Conservation (phyloP, 768 basidiomycete species). For the Naganishia randhawae region DNA sequence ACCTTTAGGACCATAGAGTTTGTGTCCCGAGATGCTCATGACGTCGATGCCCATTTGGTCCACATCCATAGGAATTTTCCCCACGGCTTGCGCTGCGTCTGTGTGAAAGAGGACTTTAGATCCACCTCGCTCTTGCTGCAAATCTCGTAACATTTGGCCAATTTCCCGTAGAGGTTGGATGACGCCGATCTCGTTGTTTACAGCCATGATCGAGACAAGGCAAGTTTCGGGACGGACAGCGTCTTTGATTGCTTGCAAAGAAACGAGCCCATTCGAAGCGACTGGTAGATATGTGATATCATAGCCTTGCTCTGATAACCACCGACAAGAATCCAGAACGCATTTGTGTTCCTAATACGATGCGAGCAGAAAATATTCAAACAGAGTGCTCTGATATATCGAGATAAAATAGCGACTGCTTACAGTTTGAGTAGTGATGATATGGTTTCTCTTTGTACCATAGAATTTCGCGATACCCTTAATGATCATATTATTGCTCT, state of each 20-base stretch:
- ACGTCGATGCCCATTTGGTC: constrained; percentile 93
- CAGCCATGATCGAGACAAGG: constrained; percentile 94
- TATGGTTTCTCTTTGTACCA: constrained; percentile 84
- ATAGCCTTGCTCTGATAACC: constrained; percentile 92
- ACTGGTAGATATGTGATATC: constrained; percentile 98
- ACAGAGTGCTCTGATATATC: background rate
- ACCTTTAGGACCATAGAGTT: constrained; percentile 96
- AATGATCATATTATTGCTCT: constrained; percentile 94
- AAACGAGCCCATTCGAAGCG: constrained; percentile 74
- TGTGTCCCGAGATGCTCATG: constrained; percentile 91
- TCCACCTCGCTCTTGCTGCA: constrained; percentile 66
- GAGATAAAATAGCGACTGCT: constrained; percentile 45
- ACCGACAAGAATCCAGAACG: constrained; percentile 94
- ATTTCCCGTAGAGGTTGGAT: constrained; percentile 97
- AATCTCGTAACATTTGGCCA: constrained; percentile 66
- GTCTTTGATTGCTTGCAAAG: constrained; percentile 70
- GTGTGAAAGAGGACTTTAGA: constrained; percentile 80
- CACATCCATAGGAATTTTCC: constrained; percentile 86
- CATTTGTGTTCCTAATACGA: constrained; percentile 82
- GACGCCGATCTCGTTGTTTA: constrained; percentile 98
- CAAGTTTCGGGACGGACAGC: constrained; percentile 90
- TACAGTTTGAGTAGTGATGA: constrained; percentile 92
- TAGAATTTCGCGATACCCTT: constrained; percentile 96
- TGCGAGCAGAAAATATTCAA: constrained; percentile 43
- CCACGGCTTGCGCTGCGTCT: constrained; percentile 91